Conservation (phyloP, 2,329 filamentous ascomycete species). For the Zalaria sp. region DNA sequence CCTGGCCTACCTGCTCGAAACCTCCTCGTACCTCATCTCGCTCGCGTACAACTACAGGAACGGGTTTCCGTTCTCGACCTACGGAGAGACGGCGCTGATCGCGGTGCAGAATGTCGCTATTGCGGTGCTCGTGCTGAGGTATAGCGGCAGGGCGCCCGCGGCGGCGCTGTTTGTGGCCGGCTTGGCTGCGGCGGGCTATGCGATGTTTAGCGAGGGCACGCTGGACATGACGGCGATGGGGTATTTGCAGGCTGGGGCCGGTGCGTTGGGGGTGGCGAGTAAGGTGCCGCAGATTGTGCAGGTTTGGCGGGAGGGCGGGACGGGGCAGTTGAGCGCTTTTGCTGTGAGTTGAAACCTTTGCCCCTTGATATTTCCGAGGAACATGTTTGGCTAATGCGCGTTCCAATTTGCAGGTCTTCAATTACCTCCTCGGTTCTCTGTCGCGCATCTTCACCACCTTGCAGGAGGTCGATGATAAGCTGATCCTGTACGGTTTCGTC, state of each 20-base stretch:
- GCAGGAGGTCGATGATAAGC: slow-evolving; percentile 90
- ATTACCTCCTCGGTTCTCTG: slow-evolving; percentile 86
- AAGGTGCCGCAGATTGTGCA: slow-evolving; percentile 89
- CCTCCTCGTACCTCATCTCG: slow-evolving; percentile 70
- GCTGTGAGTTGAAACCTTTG: slow-evolving; percentile 51
- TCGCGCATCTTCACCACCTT: slow-evolving; percentile 95
- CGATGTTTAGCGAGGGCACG: slow-evolving; percentile 53
- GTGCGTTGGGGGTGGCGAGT: slow-evolving; percentile 68
- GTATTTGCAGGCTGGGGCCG: slow-evolving; percentile 73
- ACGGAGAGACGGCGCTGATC: slow-evolving; percentile 87
- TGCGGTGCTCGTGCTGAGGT: slow-evolving; percentile 72
- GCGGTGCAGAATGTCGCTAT: slow-evolving; percentile 87
- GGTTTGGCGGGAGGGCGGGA: slow-evolving; percentile 73
- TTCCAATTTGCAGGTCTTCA: slow-evolving; percentile 65
- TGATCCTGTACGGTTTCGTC: slow-evolving; percentile 90
- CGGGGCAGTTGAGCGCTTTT: slow-evolving; percentile 91
- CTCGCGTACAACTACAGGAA: slow-evolving; percentile 87
- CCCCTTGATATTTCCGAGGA: background rate
- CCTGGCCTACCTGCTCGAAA: slow-evolving; percentile 86
- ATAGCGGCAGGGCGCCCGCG: slow-evolving; percentile 51
- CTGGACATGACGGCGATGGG: slow-evolving; percentile 53
- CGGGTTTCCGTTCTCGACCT: slow-evolving; percentile 90
- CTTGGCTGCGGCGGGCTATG: slow-evolving; percentile 53
- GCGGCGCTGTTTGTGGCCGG: slow-evolving; percentile 69
- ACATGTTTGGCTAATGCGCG: background rate